These are phyloP conservation scores for Sphagnurus paluster DNA, from an alignment of 1,284 basidiomycete genomes.

Conservation along the genomic window DNA sequence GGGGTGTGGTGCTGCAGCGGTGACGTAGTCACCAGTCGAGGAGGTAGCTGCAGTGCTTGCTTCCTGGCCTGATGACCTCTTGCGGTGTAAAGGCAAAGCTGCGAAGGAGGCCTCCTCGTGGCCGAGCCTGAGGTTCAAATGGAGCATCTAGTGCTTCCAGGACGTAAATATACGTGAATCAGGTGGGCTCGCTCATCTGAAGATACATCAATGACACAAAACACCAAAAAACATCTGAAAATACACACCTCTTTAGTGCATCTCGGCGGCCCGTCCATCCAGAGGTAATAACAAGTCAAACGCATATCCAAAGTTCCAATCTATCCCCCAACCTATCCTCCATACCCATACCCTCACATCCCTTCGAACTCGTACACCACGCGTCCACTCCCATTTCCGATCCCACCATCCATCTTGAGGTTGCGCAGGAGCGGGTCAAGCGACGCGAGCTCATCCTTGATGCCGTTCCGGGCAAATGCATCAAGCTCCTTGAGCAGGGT, in stretches of 20 bases:
- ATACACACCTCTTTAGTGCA: conserved; percentile 5
- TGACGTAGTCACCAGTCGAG: too few species aligned
- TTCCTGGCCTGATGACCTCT: too few species aligned
- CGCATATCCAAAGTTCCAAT: background rate
- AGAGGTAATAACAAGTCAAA: background rate
- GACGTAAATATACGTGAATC: too few species aligned
- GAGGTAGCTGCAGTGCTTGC: too few species aligned
- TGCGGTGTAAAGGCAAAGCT: too few species aligned
- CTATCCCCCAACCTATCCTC: background rate
- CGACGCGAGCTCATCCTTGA: conserved; percentile 79
- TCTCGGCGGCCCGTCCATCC: background rate
- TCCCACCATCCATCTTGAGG: conserved; percentile 27
- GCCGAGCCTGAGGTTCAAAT: too few species aligned
- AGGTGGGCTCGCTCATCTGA: too few species aligned
- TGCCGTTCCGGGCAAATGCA: conserved; percentile 72
- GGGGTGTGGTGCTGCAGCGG: too few species aligned
- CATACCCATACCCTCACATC: conserved; percentile 31
- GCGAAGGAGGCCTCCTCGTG: too few species aligned
- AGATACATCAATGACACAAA: too few species aligned
- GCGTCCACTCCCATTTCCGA: background rate
- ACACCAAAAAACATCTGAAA: too few species aligned
- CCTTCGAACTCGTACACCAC: conserved; percentile 48
- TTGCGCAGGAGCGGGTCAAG: conserved; percentile 76
- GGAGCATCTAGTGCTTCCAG: too few species aligned
- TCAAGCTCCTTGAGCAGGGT: conserved; percentile 81